Evolutionary conservation across 768 basidiomycete genomes (phyloP).

Genomic region (Hypholoma fasciculare): DNA sequence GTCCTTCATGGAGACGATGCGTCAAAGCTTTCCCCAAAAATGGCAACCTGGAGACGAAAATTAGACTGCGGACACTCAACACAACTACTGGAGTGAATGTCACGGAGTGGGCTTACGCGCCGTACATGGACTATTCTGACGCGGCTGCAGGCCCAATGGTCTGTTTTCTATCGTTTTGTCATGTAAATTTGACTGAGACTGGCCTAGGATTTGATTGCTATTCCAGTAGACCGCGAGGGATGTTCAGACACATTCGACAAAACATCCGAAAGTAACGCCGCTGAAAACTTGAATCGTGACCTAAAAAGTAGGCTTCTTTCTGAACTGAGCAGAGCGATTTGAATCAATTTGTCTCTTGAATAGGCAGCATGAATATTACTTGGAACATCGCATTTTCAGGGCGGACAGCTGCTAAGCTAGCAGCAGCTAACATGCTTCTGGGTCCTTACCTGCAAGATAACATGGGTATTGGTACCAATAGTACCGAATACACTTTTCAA

Average conservation of each 20-base stretch:
- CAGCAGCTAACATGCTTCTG: slow-evolving; percentile 10
- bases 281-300: not conserved
- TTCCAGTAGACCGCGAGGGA: slow-evolving; percentile 32
- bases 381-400: slow-evolving; percentile 33
- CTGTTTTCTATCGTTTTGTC: not conserved
- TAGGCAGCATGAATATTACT: slow-evolving; percentile 26
- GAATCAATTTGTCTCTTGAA: not conserved
- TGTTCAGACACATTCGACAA: slow-evolving; percentile 7
- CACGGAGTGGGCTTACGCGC: slow-evolving; percentile 32
- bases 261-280: slow-evolving; percentile 2
- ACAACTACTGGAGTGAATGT: slow-evolving; percentile 12
- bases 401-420: slow-evolving; percentile 20
- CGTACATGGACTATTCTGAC: slow-evolving; percentile 24
- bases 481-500: not conserved
- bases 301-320: not conserved
- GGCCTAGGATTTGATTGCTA: slow-evolving; percentile 28
- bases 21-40: slow-evolving; percentile 11
- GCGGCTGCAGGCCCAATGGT: slow-evolving; percentile 31
- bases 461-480: not conserved
- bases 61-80: slow-evolving; percentile 23
- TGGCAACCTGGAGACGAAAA: slow-evolving; percentile 30
- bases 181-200: not conserved
- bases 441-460: not conserved
- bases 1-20: slow-evolving; percentile 14
- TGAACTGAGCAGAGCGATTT: not conserved